Evolutionary conservation across 2,329 filamentous ascomycete genomes (phyloP), one percentile per base, ranked within the genome.

Genomic region (Ilyonectria sp.): DNA sequence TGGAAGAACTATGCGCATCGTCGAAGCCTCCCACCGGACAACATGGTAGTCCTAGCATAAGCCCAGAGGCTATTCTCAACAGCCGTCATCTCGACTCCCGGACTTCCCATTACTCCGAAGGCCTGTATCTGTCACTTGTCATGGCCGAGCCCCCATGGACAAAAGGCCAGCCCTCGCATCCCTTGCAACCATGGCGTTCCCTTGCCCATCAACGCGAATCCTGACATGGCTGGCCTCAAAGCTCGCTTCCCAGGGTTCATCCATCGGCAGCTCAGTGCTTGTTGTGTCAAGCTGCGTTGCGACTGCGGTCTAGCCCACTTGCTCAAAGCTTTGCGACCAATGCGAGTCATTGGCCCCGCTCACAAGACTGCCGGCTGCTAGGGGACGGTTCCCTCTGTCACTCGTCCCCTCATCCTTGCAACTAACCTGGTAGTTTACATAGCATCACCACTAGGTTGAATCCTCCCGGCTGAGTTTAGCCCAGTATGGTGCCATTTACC

Each of bases 321-420:
- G 60, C 52, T 54, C 61, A 66, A 69, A 52, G 69, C 69, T 71
- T 59, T 66, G 63, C 71, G 64, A 53, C 74, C 74, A 73, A 75
- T 75, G 74, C 74, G 74, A 75, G 74, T 75, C 74, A 75, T 75
- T 74, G 56, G 23, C 63, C 67, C 69, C 70, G 65, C 70, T 57
- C 65, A 49, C 54, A 50, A 58, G 60, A 69, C 67, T 75, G 61
- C 68, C 68, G 69, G 69, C 57, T 66, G 68, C 56, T 60, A 54
- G 33, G 23, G 56, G 53, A 56, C 52, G 56, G 63, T 60, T 60
- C 63, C 35, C 56, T 33, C 47, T 46, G 19, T 54, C 35, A 13
- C 49, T 40, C 53, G 35, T 53, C 37, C 46, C 26, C 37, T 23
- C 8, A 65, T 44, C 63, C 63, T 57, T 66, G 63, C 58, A 53